Percentiles rank a stretch among this genome's conserved stretches.
These are phyloP conservation scores for Calonectria honghensis DNA, from an alignment of 2,329 filamentous ascomycete genomes.

Conservation along the genomic window DNA sequence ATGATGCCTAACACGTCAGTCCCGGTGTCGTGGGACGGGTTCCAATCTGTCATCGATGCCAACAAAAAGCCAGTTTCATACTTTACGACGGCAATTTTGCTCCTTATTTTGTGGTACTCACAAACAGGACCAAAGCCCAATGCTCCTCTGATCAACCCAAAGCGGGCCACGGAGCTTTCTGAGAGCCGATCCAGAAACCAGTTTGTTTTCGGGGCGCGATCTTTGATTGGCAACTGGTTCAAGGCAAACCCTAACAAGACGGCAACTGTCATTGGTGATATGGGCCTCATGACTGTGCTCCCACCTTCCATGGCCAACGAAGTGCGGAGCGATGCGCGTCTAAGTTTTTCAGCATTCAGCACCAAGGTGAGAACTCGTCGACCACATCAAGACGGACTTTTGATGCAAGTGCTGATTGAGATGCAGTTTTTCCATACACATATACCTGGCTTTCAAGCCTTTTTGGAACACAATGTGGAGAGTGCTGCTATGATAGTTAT, in stretches of 20 bases:
- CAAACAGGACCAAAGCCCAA: neutral
- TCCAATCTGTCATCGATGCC: neutral
- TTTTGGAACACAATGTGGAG: too few relatives aligned
- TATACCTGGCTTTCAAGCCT: too few relatives aligned
- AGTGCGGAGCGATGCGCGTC: too few relatives aligned
- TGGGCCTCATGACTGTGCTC: neutral
- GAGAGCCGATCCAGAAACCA: neutral
- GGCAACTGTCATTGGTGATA: conserved; percentile 2
- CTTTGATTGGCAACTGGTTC: conserved; percentile 1
- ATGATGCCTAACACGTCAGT: neutral
- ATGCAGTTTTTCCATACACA: too few relatives aligned
- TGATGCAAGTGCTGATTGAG: too few relatives aligned
- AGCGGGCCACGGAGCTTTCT: neutral
- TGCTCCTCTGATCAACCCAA: neutral
- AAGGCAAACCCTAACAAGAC: conserved; percentile 2
- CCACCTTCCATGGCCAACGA: too few relatives aligned
- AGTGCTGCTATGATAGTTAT: too few relatives aligned
- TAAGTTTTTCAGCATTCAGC: too few relatives aligned
- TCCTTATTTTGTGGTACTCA: neutral
- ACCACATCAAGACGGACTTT: too few relatives aligned
- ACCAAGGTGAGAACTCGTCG: too few relatives aligned
- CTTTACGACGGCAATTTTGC: neutral
- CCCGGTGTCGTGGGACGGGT: neutral
- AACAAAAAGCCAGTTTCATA: neutral
- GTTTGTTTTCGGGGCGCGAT: neutral